Conservation (phyloP, 2,329 filamentous ascomycete species). For the Pyricularia sp. region DNA sequence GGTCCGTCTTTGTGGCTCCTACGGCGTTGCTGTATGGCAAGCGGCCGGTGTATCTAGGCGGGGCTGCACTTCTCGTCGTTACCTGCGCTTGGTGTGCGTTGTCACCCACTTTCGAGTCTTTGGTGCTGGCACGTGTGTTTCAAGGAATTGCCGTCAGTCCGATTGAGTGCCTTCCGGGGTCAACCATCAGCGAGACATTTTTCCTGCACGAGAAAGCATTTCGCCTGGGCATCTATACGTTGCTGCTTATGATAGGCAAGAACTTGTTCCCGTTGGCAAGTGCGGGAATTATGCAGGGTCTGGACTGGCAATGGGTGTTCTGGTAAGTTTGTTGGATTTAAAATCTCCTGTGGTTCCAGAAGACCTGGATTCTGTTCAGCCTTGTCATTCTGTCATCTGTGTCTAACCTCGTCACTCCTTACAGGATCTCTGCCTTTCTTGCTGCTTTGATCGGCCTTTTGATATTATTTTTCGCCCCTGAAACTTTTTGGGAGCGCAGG, state of each 20-base stretch:
- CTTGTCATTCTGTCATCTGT: background rate
- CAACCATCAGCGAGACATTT: conserved; percentile 93
- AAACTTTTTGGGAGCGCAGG: conserved; percentile 90
- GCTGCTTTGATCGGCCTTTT: conserved; percentile 61
- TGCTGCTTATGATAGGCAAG: conserved; percentile 82
- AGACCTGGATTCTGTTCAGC: background rate
- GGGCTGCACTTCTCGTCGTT: conserved; percentile 66
- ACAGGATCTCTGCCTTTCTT: conserved; percentile 71
- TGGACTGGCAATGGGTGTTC: conserved; percentile 87
- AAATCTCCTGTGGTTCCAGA: background rate
- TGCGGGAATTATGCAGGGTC: conserved; percentile 67
- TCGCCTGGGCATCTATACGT: conserved; percentile 84
- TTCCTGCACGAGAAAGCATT: conserved; percentile 92
- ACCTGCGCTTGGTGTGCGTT: conserved; percentile 77
- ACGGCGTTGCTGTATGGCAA: conserved; percentile 90
- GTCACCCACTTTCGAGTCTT: conserved; percentile 71
- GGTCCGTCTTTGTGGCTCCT: conserved; percentile 75
- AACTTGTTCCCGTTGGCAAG: conserved; percentile 83
- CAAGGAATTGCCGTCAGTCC: conserved; percentile 83
- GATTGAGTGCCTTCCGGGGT: conserved; percentile 85
- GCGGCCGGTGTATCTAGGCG: conserved; percentile 75
- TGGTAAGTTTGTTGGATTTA: conserved; percentile 42
- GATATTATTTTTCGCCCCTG: conserved; percentile 84
- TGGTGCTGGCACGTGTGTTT: conserved; percentile 74
- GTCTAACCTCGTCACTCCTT: conserved; percentile 12